Conservation (phyloP, 2,329 filamentous ascomycete genomes). For the Hysterium pulicare region DNA sequence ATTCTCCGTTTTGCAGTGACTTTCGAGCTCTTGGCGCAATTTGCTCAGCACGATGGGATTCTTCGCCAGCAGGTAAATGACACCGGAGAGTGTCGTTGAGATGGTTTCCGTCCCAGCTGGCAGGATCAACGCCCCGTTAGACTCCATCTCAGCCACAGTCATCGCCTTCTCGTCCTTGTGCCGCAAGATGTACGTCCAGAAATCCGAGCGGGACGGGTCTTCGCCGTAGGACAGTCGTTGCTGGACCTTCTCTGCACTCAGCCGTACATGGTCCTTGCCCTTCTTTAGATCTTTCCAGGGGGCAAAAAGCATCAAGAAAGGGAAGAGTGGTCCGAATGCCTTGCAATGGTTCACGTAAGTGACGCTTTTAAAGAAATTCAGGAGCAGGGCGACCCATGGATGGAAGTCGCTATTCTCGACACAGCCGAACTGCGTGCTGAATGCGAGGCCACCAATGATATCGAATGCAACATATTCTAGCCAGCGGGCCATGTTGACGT, state of each 20-base stretch:
- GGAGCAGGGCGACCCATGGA: conserved; percentile 25
- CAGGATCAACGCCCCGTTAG: not conserved
- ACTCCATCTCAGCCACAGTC: conserved; percentile 1
- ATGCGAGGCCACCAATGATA: conserved; percentile 41
- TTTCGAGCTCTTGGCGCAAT: not conserved
- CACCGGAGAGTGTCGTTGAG: not conserved
- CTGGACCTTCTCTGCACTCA: conserved; percentile 5
- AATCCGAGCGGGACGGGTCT: conserved; percentile 7
- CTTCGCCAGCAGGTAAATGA: not conserved
- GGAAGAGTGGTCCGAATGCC: not conserved
- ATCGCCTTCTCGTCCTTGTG: conserved; percentile 10
- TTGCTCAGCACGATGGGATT: not conserved
- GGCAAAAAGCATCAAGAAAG: not conserved
- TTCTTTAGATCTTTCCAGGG: conserved; percentile 3
- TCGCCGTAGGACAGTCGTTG: conserved; percentile 3
- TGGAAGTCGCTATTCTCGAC: conserved; percentile 28
- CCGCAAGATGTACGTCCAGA: conserved; percentile 11
- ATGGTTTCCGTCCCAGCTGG: not conserved
- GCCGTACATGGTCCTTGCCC: conserved; percentile 1
- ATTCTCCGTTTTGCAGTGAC: not conserved
- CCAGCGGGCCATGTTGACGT: conserved; percentile 29
- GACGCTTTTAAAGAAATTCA: not conserved
- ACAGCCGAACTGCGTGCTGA: conserved; percentile 39
- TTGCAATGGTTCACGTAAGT: not conserved
- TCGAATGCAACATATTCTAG: conserved; percentile 40